Conservation (phyloP, 495 filamentous ascomycete species). For the Daldinia bambusicola region DNA sequence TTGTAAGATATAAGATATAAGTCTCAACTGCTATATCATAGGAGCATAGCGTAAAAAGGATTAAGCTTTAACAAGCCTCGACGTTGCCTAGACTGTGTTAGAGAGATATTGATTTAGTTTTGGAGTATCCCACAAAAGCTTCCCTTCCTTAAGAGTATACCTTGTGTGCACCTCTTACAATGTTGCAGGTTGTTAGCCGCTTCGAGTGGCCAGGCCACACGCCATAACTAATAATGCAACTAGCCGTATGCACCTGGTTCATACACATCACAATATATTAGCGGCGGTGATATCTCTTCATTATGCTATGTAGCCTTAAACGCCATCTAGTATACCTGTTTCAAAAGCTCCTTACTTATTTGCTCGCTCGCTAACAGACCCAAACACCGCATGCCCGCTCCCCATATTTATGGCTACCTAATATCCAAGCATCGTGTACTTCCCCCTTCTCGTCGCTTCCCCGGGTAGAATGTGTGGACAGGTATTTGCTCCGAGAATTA, state of each 20-base stretch:
- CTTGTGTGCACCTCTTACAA: no score
- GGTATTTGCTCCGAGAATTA: slow-evolving; percentile 7
- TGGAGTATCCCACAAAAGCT: neutral
- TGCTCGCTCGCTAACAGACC: neutral
- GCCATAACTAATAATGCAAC: neutral
- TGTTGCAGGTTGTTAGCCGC: neutral
- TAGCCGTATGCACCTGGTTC: neutral
- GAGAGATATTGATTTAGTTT: neutral
- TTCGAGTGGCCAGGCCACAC: neutral
- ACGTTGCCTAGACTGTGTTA: neutral
- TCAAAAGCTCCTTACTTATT: slow-evolving; percentile 17
- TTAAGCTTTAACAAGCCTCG: neutral
- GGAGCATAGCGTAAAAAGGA: no score
- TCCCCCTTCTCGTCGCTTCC: slow-evolving; percentile 11
- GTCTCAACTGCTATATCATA: neutral
- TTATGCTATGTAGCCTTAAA: slow-evolving; percentile 30
- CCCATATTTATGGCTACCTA: neutral
- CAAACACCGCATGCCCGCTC: slow-evolving; percentile 3
- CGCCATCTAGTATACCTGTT: neutral
- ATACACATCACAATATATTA: neutral
- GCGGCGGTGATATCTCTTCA: slow-evolving; percentile 17
- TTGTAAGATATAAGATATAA: neutral
- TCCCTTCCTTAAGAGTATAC: neutral
- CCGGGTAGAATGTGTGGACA: slow-evolving; percentile 6
- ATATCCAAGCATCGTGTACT: slow-evolving; percentile 22